Base-by-base conservation (phyloP, 2,329 filamentous ascomycete genomes). In the Fusarium concolor region DNA sequence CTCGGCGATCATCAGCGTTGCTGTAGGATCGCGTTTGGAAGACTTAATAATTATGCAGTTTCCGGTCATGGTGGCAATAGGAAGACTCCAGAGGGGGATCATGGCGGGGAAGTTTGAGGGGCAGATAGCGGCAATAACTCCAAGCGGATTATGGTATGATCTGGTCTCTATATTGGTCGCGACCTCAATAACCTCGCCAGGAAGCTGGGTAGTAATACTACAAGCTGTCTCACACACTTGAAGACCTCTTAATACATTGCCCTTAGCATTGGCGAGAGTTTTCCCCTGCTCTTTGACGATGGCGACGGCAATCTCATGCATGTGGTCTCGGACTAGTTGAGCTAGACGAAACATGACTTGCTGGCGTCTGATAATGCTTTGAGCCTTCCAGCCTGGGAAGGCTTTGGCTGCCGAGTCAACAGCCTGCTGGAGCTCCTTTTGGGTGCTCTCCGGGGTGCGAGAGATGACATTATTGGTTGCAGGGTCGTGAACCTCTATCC, bases 31-130 rank as follows among this genome's bases (percentile, higher is more conserved):
- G 58, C 91, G 86, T 81, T 94, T 91, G 1, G 91, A 93, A 4
- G 91, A 91, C 84, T 94, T 94, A 71, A 94, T 82, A 68, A 94
- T 85, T 56, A 92, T 82, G 12, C 90, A 92, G 82, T 94, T 94
- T 56, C 91, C 91, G 12, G 90, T 92, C 26, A 93, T 86, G 15
- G 90, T 90, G 37, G 91, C 91, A 70, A 93, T 89, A 15, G 91
- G 91, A 58, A 94, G 92, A 62, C 86, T 92, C 91, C 91, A 94
- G 18, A 94, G 83, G 4, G 91, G 91, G 76, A 94, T 94, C 91
- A 94, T 94, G 69, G 91, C 91, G 29, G 91, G 91, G 81, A 94
- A 93, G 82, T 93, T 93, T 77, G 93, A 93, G 2, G 91, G 91
- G 81, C 90, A 93, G 64, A 93, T 93, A 35, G 90, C 89, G 45